Evolutionary conservation across 176 grass and related monocot genomes (phyloP), one percentile per base, ranked within the genome.

Genomic region (Eragrostis curvula): DNA sequence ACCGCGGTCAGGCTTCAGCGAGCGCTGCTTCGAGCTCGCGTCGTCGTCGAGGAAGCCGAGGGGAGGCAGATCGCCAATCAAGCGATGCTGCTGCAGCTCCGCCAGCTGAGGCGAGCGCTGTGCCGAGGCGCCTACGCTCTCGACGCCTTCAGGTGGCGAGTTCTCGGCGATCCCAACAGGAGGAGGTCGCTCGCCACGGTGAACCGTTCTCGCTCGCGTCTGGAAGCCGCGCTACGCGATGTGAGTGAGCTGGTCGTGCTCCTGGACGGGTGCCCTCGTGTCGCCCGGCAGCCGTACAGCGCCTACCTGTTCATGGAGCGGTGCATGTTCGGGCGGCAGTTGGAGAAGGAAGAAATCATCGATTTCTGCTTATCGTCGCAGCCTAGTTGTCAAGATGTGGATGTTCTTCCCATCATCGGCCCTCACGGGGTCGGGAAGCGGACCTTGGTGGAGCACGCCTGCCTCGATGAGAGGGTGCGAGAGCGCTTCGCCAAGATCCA

Each of bases 271-370:
- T 80, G n/a, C 49, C 65, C 78, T 16, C 64, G 64, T 15, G 0
- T 80, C 8, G 2, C 5, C 36, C 78, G 64, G 2, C 78, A 69
- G 32, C 64, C 78, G 14, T 80, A 80, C 36, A 69, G 65, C 65
- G 9, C 78, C 36, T 69, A 80, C 49, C 30, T 80, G 8, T 80
- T 43, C 36, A 57, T 69, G 64, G 78, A 69, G 47, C 40, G 32
- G 8, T 80, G 78, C 50, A 68, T 80, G 78, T 70, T 81, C 21
- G 65, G 78, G 8, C 50, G 65, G 50, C 78, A 81, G n/a, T 28
- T 57, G 65, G 65, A 81, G 50, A 81, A 28, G 78, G 49, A 69
- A 15, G 15, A 9, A 1, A 58, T 58, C 51, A 9, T 81, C 39
- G 6, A 23, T 6, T 81, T 70, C n/a, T n/a, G n/a, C 65, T 6